Evolutionary conservation across 257 asterid species (phyloP), one percentile per base, ranked within the genome.

Genomic region (Avicennia marina): DNA sequence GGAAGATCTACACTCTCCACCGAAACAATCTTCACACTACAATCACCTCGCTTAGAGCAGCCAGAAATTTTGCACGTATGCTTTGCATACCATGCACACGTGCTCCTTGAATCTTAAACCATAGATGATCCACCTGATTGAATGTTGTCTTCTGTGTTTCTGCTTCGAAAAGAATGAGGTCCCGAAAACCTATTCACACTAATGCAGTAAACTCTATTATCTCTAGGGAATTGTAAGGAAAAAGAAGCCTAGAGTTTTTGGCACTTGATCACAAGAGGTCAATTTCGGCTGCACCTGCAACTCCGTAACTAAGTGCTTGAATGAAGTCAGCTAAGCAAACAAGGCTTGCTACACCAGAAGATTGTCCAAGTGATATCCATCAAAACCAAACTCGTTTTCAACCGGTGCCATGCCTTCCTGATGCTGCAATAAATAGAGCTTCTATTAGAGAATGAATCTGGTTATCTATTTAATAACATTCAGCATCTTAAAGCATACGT

Each of bases 331-430:
- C 53, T 22, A 47, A 61, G n/a, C 49, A 22, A 31, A 21, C 21
- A 15, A 20, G 58, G 19, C 13, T 34, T 24, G 29, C 66, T 69
- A 87, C 19, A 82, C 94, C 0, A 93, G 86, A 50, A 82, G 87
- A 58, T 86, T 78, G 60, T 86, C 95, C 74, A 77, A 50, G 21
- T 75, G 72, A 69, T 80, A 80, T 8, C 80, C 87, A 41, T 86
- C 95, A 8, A 71, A 78, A 44, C 84, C 87, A 62, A 84, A 82
- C 59, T 90, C 96, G 18, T 15, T 77, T 41, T 84, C 95, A 46
- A 77, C 71, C 10, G 78, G 54, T 22, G 73, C 85, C 52, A 78
- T 40, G 63, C 82, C 77, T 67, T 74, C 94, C 69, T 84, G 95
- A 77, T 78, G 89, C 67, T 56, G 58, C 13, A 62, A 32, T 1